Base-by-base conservation (phyloP, 331 rosid species). In the Prunus yedoensis region DNA sequence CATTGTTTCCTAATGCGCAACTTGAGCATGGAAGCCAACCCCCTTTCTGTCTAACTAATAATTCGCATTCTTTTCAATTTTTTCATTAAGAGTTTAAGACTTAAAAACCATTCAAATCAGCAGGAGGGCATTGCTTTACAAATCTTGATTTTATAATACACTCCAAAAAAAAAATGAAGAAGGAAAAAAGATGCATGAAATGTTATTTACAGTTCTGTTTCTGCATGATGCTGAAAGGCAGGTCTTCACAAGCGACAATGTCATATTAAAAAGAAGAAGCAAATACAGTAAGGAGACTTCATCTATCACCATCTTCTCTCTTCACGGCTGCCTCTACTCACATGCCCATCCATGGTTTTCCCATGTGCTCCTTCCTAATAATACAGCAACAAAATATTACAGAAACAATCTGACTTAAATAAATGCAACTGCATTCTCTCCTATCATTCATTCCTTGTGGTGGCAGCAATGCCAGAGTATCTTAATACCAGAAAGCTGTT, bases 231-330 rank as follows among this genome's bases (percentile, higher is more conserved):
- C 76, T 68, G 73, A 68, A 49, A 28, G 4, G 73, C 27, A 28
- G 7, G 20, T 25, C 43, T 38, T 38, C 67, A 53, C 30, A 21
- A 50, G 74, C 70, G 78, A 72, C 70, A 76, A 15, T 49, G n/a
- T 21, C 57, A 70, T 57, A 78, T 38, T 25, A 25, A 80, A 82
- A 82, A 35, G 28, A 87, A 83, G 88, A 81, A 84, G 71, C 58
- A 77, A 79, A 76, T 54, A 77, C 79, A 77, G 82, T 67, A 10
- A 13, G 75, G 84, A 80, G 69, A 75, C 84, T 80, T 92, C 87
- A 78, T 86, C 89, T 56, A 81, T 89, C 89, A 8, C 89, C 62
- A 75, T 89, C 89, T 64, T 75, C 77, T 56, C 69, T 78, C 78
- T 68, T 74, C 17, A 75, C 57, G 68, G 72, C 4, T 79, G 43